These are phyloP conservation scores for Vanrija humicola DNA, from an alignment of 1,284 basidiomycete species.

Conservation along the genomic window DNA sequence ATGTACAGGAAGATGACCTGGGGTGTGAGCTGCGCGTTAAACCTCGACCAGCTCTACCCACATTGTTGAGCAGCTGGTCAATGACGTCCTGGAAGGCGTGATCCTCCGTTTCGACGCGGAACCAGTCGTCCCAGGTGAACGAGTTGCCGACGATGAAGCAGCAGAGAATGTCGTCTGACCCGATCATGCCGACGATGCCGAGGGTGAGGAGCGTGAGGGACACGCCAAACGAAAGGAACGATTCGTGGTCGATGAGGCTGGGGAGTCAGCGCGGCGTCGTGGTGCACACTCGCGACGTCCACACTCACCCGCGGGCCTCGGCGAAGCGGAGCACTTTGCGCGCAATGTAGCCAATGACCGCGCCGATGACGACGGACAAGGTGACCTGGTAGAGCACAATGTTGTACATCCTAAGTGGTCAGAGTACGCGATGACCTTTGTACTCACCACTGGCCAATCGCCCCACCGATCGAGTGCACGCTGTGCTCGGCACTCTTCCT, in stretches of 20 bases:
- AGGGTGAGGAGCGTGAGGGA: constrained; percentile 61
- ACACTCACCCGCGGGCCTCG: constrained; percentile 29
- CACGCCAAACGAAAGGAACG: constrained; percentile 45
- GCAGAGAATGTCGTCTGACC: constrained; percentile 80
- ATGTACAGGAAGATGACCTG: constrained; percentile 69
- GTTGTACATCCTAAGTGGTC: constrained; percentile 40
- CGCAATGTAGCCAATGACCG: constrained; percentile 63
- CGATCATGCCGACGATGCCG: constrained; percentile 76
- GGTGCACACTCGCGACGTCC: constrained; percentile 51
- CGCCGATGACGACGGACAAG: constrained; percentile 72
- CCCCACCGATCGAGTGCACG: constrained; percentile 53
- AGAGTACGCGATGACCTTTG: background rate
- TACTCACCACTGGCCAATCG: constrained; percentile 61
- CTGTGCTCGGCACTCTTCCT: constrained; percentile 50
- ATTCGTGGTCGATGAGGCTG: constrained; percentile 47
- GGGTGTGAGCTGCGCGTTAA: background rate
- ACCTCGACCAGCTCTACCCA: constrained; percentile 8
- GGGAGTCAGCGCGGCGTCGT: constrained; percentile 72
- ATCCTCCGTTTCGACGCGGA: constrained; percentile 53
- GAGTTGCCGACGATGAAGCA: constrained; percentile 46
- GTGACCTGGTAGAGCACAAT: constrained; percentile 54
- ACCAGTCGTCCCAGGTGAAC: constrained; percentile 51
- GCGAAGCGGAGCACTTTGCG: constrained; percentile 37
- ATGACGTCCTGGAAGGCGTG: constrained; percentile 57
- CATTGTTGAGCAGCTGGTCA: constrained; percentile 53